Evolutionary conservation across 116 monocot genomes (phyloP).

Genomic region (Trichopus zeylanicus): DNA sequence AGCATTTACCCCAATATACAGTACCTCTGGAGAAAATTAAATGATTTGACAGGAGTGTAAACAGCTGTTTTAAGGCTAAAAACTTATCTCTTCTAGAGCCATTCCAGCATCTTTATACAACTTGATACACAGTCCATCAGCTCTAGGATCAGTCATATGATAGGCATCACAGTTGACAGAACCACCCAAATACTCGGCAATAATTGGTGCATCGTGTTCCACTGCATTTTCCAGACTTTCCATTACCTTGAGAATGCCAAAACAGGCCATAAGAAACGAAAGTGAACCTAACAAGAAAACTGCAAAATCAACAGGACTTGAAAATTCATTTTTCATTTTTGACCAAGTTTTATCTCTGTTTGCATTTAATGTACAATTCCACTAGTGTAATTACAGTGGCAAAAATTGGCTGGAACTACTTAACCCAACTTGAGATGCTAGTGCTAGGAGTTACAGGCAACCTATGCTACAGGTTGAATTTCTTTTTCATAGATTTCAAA

Average conservation of each 20-base stretch:
- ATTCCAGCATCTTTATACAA: constrained; percentile 97
- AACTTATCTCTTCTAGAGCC: constrained; percentile 75
- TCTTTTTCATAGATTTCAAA: no score
- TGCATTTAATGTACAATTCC: no score
- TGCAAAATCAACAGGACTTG: not conserved
- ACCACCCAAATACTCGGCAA: constrained; percentile 96
- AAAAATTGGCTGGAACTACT: no score
- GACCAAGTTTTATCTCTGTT: no score
- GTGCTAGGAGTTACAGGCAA: no score
- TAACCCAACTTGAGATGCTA: no score
- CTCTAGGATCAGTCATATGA: constrained; percentile 99
- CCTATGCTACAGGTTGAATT: no score
- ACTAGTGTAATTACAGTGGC: no score
- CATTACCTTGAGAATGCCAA: constrained; percentile 54
- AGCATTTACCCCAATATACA: no score
- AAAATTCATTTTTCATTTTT: not conserved
- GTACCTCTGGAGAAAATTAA: no score
- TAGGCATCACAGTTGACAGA: constrained; percentile 99
- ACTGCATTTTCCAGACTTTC: constrained; percentile 97
- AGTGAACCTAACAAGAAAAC: not conserved
- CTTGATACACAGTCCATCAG: constrained; percentile 97
- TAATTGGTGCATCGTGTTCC: constrained; percentile 90
- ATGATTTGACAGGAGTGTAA: no score
- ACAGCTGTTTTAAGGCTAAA: not conserved
- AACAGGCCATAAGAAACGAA: not conserved